A percentile compares a stretch with the other conserved stretches of the same genome.
Evolutionary conservation across 345 rosid genomes (phyloP).

Genomic region (Crucihimalaya himalaica): DNA sequence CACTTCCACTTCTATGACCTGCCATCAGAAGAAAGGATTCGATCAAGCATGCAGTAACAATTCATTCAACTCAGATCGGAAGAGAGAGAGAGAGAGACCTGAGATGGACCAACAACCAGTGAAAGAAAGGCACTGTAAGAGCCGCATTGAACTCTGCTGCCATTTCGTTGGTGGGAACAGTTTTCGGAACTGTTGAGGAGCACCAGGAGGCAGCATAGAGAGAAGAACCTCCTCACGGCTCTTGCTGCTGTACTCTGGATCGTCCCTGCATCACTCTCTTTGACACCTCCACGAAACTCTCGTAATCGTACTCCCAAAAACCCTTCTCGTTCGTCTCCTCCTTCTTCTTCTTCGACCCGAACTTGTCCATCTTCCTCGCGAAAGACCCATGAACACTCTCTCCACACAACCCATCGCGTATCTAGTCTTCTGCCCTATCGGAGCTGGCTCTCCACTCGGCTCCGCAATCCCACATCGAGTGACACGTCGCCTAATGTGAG

Average conservation of each 20-base stretch:
- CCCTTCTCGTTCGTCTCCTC: conserved; percentile 48
- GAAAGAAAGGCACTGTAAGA: conserved; percentile 91
- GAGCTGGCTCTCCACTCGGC: conserved; percentile 84
- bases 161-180: conserved; percentile 92
- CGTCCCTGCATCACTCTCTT: conserved; percentile 85
- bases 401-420: conserved; percentile 77
- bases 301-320: conserved; percentile 65
- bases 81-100: conserved; percentile 10
- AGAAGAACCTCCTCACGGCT: conserved; percentile 87
- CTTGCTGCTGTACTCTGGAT: conserved; percentile 70
- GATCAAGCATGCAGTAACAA: neutral
- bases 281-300: conserved; percentile 82
- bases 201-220: conserved; percentile 96
- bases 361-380: conserved; percentile 88
- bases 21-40: conserved; percentile 5
- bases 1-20: conserved; percentile 74
- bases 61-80: neutral
- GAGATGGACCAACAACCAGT: conserved; percentile 97
- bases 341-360: conserved; percentile 42
- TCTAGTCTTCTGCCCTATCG: conserved; percentile 82
- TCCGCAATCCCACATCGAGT: conserved; percentile 71
- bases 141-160: conserved; percentile 95
- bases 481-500: conserved; percentile 28
- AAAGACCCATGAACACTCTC: conserved; percentile 86
- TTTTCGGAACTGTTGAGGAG: conserved; percentile 89